These are phyloP conservation scores for Dryadomyces sulphureus DNA, from an alignment of 2,329 filamentous ascomycete species.

Conservation along the genomic window DNA sequence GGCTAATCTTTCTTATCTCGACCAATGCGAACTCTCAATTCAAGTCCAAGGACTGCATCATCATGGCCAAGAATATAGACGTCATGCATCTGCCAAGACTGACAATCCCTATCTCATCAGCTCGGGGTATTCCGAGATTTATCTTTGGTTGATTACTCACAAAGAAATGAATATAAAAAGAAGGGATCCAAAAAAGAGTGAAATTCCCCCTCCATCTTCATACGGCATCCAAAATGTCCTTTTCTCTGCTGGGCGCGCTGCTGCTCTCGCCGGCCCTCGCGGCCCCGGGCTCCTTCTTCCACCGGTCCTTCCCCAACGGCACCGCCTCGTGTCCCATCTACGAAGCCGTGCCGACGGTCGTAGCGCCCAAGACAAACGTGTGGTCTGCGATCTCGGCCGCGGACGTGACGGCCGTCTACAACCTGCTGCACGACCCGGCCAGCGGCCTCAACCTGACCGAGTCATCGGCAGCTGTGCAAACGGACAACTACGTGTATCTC, in stretches of 20 bases:
- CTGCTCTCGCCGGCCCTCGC: background rate
- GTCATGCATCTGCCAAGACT: no score
- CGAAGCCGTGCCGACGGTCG: background rate
- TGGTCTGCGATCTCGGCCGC: conserved; percentile 25
- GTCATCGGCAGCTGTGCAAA: conserved; percentile 19
- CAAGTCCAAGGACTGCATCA: no score
- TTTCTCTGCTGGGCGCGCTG: background rate
- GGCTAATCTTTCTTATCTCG: no score
- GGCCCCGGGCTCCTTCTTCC: background rate
- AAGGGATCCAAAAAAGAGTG: no score
- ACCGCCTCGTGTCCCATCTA: background rate
- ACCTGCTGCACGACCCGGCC: conserved; percentile 23
- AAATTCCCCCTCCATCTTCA: no score
- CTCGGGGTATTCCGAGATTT: no score
- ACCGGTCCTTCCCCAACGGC: background rate
- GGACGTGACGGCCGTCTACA: conserved; percentile 27
- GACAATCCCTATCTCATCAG: no score
- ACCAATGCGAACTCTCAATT: no score
- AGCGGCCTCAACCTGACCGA: conserved; percentile 29
- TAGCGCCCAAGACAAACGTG: conserved; percentile 24
- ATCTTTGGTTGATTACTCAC: no score
- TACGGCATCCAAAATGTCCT: no score
- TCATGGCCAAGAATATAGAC: no score
- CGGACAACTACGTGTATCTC: conserved; percentile 30
- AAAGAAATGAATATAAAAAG: no score